These are phyloP conservation scores for Stemphylium vesicarium DNA, from an alignment of 2,329 filamentous ascomycete genomes.

Conservation along the genomic window DNA sequence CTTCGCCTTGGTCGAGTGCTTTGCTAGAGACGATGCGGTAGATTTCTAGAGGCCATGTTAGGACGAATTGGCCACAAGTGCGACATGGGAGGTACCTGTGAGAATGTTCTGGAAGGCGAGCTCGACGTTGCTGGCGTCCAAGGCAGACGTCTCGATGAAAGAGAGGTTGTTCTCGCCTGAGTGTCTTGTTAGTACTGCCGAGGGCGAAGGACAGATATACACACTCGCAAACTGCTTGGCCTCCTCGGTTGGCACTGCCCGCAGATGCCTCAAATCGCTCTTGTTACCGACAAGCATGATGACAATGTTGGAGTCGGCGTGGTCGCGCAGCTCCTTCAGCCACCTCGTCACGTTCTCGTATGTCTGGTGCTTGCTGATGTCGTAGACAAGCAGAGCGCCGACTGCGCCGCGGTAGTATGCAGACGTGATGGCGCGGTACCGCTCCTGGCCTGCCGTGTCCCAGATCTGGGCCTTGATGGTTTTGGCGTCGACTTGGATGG, in stretches of 20 bases:
- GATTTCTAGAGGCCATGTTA: slow-evolving; percentile 71
- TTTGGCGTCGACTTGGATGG: slow-evolving; percentile 98
- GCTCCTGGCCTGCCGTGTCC: slow-evolving; percentile 98
- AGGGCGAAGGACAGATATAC: slow-evolving; percentile 42
- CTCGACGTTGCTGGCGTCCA: slow-evolving; percentile 99
- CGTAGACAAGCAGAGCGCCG: slow-evolving; percentile 96
- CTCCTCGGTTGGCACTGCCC: slow-evolving; percentile 96
- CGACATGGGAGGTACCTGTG: slow-evolving; percentile 73
- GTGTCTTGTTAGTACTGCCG: not conserved
- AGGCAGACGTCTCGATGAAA: slow-evolving; percentile 98
- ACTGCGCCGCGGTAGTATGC: slow-evolving; percentile 99
- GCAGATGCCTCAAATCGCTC: slow-evolving; percentile 98
- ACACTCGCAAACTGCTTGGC: slow-evolving; percentile 96
- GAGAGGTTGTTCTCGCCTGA: slow-evolving; percentile 96
- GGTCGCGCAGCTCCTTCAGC: slow-evolving; percentile 97
- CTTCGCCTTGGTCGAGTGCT: slow-evolving; percentile 88
- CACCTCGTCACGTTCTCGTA: slow-evolving; percentile 99
- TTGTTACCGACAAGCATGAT: slow-evolving; percentile 99
- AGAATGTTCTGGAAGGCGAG: slow-evolving; percentile 99
- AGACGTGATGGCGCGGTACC: slow-evolving; percentile 98
- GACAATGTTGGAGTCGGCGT: slow-evolving; percentile 98
- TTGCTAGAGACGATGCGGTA: slow-evolving; percentile 99
- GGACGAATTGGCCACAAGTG: not conserved
- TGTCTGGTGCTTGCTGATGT: slow-evolving; percentile 99
- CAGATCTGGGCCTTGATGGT: slow-evolving; percentile 99